phyloP scores from a whole-genome alignment of 129 eudicot genomes.

The Pittosporum tobira region DNA sequence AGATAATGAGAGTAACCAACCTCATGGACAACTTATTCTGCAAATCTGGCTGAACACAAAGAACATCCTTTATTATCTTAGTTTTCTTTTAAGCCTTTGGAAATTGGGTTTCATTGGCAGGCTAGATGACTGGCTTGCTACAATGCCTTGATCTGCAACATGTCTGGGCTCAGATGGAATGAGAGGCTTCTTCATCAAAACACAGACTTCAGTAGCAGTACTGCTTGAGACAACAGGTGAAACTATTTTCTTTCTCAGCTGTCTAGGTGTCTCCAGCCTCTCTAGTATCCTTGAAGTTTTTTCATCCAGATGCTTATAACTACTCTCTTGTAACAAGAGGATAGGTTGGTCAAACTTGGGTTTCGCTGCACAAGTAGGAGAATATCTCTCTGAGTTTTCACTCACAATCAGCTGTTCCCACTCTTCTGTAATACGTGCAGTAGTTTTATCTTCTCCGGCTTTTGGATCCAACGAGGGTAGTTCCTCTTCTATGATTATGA shows the following conservation, averaged over 20 bases:
- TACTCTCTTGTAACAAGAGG: constrained; percentile 30
- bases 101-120: constrained; percentile 78
- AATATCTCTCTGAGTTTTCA: constrained; percentile 38
- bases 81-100: constrained; percentile 65
- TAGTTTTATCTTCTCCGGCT: constrained; percentile 29
- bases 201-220: constrained; percentile 26
- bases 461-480: constrained; percentile 19
- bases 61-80: constrained; percentile 16
- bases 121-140: constrained; percentile 29
- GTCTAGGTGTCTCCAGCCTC: constrained; percentile 79
- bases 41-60: background rate
- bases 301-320: constrained; percentile 48
- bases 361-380: constrained; percentile 40
- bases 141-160: constrained; percentile 31
- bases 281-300: constrained; percentile 77
- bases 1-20: constrained; percentile 13
- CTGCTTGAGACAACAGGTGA: constrained; percentile 43
- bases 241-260: constrained; percentile 49
- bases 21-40: constrained; percentile 14
- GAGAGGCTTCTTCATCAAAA: constrained; percentile 51
- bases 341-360: constrained; percentile 32
- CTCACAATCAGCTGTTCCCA: constrained; percentile 78
- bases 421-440: constrained; percentile 52
- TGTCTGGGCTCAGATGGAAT: constrained; percentile 45
- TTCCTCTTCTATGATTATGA: constrained; percentile 24